Percentiles rank a stretch among this genome's conserved stretches.
Conservation (phyloP, 169 alveolate species). For the Babesia divergens region DNA sequence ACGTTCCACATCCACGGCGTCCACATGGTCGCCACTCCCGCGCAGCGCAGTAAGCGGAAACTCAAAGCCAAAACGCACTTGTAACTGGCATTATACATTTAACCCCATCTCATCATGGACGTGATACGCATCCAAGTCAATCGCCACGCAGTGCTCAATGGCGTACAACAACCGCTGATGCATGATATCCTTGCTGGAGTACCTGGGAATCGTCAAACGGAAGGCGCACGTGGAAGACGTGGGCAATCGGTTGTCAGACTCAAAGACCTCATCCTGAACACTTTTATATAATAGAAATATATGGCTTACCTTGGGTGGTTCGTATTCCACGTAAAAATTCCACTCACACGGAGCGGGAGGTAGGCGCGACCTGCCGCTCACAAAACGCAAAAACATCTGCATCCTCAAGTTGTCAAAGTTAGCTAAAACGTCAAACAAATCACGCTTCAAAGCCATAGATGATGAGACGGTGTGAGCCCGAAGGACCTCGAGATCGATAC, state of each 20-base stretch:
- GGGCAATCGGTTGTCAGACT: conserved; percentile 83
- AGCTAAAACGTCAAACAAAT: conserved; percentile 81
- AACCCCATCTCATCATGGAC: conserved; percentile 57
- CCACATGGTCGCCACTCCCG: conserved; percentile 54
- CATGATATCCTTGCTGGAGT: conserved; percentile 78
- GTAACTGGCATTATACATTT: not conserved
- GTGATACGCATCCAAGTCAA: conserved; percentile 85
- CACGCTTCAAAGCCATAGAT: conserved; percentile 75
- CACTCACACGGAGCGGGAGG: conserved; percentile 85
- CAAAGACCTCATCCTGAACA: conserved; percentile 3
- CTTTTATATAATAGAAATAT: not conserved
- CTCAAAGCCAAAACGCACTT: conserved; percentile 20
- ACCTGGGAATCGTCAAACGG: conserved; percentile 84
- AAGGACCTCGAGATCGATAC: conserved; percentile 79
- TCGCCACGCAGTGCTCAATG: conserved; percentile 85
- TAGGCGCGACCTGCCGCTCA: conserved; percentile 87
- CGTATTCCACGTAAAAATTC: conserved; percentile 84
- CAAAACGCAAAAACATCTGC: conserved; percentile 86
- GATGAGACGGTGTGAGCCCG: conserved; percentile 83
- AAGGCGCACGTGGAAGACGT: conserved; percentile 89
- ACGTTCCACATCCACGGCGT: conserved; percentile 50
- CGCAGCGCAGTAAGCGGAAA: conserved; percentile 54
- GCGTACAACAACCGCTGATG: conserved; percentile 86
- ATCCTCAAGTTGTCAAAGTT: conserved; percentile 82
- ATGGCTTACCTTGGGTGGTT: conserved; percentile 17